Evolutionary conservation across 2,329 filamentous ascomycete species (phyloP).

Genomic region (Neonectria faginata): DNA sequence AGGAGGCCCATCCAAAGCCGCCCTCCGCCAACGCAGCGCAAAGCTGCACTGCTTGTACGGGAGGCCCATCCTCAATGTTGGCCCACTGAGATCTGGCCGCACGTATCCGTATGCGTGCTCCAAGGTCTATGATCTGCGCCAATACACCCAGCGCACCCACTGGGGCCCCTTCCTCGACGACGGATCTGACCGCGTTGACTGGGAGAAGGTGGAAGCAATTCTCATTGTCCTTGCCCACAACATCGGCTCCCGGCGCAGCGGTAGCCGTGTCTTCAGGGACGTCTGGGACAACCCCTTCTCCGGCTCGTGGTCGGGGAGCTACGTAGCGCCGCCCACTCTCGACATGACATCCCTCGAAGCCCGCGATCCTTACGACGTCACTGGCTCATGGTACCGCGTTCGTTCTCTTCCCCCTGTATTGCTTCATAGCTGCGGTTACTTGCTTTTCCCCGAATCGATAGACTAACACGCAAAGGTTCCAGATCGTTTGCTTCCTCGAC

Average conservation of each 20-base stretch:
- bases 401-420: slow-evolving; percentile 36
- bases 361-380: slow-evolving; percentile 76
- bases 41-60: slow-evolving; percentile 78
- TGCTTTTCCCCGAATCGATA: neutral
- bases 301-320: slow-evolving; percentile 66
- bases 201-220: slow-evolving; percentile 83
- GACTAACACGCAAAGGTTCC: slow-evolving; percentile 36
- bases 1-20: slow-evolving; percentile 20
- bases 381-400: slow-evolving; percentile 78
- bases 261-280: slow-evolving; percentile 60
- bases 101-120: slow-evolving; percentile 73
- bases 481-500: slow-evolving; percentile 67
- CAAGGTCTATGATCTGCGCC: slow-evolving; percentile 79
- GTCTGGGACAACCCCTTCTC: slow-evolving; percentile 69
- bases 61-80: slow-evolving; percentile 61
- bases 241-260: slow-evolving; percentile 61
- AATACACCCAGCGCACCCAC: slow-evolving; percentile 69
- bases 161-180: slow-evolving; percentile 82
- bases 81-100: slow-evolving; percentile 51
- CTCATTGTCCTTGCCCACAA: slow-evolving; percentile 77
- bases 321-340: slow-evolving; percentile 51
- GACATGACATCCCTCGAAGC: slow-evolving; percentile 60
- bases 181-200: slow-evolving; percentile 72
- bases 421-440: neutral
- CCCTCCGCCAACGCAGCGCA: slow-evolving; percentile 71